Percentiles rank a stretch among this genome's conserved stretches.
Conservation (phyloP, 345 rosid genomes). For the Eucalyptus marginata region DNA sequence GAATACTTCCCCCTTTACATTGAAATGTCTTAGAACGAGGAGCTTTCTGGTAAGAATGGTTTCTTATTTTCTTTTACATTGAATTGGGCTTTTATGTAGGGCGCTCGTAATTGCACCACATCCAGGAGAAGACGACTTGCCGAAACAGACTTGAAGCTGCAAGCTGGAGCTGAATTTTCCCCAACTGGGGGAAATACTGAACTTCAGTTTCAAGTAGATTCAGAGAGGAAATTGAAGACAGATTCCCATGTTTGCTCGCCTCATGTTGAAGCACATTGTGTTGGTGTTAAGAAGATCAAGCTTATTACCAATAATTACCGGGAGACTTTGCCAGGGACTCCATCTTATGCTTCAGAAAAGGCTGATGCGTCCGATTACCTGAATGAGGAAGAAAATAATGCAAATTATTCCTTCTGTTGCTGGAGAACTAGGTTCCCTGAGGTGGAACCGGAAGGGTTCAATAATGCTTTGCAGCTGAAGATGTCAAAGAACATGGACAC, state of each 20-base stretch:
- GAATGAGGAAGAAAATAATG: not conserved
- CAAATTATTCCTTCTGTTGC: constrained; percentile 1
- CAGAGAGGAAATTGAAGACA: not conserved
- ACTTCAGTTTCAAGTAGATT: not conserved
- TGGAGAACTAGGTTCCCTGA: not conserved
- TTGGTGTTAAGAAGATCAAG: not conserved
- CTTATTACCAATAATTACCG: not conserved
- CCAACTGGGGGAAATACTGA: not conserved
- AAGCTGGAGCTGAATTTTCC: not conserved
- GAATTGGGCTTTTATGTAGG: not conserved
- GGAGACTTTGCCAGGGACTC: not conserved
- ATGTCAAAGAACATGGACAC: not conserved
- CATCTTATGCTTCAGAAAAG: constrained; percentile 2
- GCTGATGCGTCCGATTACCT: not conserved
- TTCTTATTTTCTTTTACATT: not conserved
- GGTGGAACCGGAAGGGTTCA: not conserved
- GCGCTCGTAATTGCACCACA: not conserved
- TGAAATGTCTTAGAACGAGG: not conserved
- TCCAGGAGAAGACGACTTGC: not conserved
- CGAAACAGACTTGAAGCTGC: not conserved
- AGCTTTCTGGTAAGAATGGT: not conserved
- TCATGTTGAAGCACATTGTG: not conserved
- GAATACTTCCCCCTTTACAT: not conserved
- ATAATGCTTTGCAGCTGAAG: not conserved
- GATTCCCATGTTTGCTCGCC: not conserved